A percentile compares a stretch with the other conserved stretches of the same genome.
phyloP scores from a whole-genome alignment of 1,139 yeast species.

The Zygotorulaspora mrakii region DNA sequence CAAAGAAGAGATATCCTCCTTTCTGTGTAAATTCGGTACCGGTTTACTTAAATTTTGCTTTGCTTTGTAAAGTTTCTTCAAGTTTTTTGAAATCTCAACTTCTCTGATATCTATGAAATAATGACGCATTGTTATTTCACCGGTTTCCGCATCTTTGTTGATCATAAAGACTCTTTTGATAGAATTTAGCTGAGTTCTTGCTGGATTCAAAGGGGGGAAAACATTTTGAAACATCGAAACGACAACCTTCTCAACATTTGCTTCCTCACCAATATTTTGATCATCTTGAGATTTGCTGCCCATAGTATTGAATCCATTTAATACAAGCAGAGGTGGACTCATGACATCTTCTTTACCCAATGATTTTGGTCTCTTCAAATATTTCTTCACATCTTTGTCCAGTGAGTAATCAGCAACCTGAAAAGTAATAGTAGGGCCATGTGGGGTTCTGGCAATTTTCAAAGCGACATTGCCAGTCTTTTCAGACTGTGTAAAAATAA shows the following conservation, averaged over 20 bases:
- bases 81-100: constrained; percentile 77
- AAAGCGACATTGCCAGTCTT: constrained; percentile 75
- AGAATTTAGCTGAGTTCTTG: constrained; percentile 62
- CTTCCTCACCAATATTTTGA: constrained; percentile 33
- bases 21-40: constrained; percentile 68
- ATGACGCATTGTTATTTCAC: constrained; percentile 79
- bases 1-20: constrained; percentile 76
- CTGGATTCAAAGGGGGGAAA: constrained; percentile 91
- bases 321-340: constrained; percentile 83
- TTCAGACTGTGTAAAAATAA: constrained; percentile 79
- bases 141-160: constrained; percentile 66
- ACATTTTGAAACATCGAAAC: constrained; percentile 91
- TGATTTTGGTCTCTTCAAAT: constrained; percentile 67
- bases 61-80: constrained; percentile 70
- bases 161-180: constrained; percentile 85
- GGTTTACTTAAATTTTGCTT: constrained; percentile 59
- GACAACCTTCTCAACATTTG: constrained; percentile 69
- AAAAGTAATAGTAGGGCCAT: constrained; percentile 92
- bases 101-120: constrained; percentile 83
- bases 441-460: constrained; percentile 81
- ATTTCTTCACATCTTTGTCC: constrained; percentile 72
- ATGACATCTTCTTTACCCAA: constrained; percentile 63
- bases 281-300: constrained; percentile 31
- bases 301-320: constrained; percentile 68
- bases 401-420: constrained; percentile 72